A percentile compares a stretch with the other conserved stretches of the same genome.
Conservation (phyloP, 164 flowering plant species). For the Cinnamomum micranthum region DNA sequence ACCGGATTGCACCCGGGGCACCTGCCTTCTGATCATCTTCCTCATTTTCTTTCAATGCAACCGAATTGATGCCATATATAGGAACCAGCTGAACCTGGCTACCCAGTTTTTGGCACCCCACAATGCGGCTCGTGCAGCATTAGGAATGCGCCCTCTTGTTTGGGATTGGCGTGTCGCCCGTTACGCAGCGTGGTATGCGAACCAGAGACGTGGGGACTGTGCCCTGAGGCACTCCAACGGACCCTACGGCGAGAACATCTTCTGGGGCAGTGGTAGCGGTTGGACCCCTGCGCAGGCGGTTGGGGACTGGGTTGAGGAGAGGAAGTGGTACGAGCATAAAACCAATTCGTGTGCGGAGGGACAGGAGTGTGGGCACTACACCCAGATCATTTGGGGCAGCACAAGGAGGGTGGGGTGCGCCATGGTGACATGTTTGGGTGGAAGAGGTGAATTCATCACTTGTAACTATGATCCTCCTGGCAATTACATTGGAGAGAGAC, state of each 20-base stretch:
- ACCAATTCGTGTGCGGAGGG: constrained; percentile 36
- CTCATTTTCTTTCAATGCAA: constrained; percentile 6
- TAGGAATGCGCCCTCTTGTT: constrained; percentile 32
- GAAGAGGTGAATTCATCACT: constrained; percentile 43
- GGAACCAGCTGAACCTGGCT: constrained; percentile 2
- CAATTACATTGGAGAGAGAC: constrained; percentile 58
- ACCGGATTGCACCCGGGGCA: background rate
- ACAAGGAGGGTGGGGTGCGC: constrained; percentile 60
- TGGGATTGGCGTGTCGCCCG: constrained; percentile 50
- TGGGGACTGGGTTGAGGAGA: constrained; percentile 47
- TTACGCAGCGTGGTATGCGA: constrained; percentile 48
- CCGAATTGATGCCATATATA: background rate
- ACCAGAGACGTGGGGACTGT: constrained; percentile 41
- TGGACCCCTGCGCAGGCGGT: constrained; percentile 60
- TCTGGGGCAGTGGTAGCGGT: constrained; percentile 60
- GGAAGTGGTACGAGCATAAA: constrained; percentile 30
- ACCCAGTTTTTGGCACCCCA: constrained; percentile 50
- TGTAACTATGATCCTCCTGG: constrained; percentile 84
- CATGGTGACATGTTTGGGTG: constrained; percentile 35
- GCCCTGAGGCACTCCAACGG: constrained; percentile 53
- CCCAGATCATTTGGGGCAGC: constrained; percentile 62
- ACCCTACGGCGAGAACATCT: constrained; percentile 78
- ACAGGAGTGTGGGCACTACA: constrained; percentile 59
- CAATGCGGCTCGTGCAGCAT: constrained; percentile 38
- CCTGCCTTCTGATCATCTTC: constrained; percentile 11